Conservation (phyloP, 2,329 filamentous ascomycete species). For the Aschersonia sp. region DNA sequence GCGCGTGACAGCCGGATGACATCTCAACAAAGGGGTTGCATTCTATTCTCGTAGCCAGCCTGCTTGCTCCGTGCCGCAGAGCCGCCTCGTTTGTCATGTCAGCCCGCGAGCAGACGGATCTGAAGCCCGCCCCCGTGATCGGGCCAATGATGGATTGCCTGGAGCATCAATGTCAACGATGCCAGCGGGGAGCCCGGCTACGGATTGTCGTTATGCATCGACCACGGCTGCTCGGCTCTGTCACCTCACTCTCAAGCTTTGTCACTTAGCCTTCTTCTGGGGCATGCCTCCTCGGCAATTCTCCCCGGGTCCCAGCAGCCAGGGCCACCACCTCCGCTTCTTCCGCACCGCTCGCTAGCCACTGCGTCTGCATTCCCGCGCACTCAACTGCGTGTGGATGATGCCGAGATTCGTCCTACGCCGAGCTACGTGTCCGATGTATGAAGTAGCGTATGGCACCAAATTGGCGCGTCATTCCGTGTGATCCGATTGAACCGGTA, state of each 20-base stretch:
- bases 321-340: neutral
- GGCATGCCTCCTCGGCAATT: too few species aligned
- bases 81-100: too few species aligned
- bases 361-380: neutral
- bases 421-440: neutral
- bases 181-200: neutral
- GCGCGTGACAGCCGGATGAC: too few species aligned
- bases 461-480: neutral
- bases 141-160: neutral
- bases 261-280: too few species aligned
- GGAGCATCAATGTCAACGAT: neutral
- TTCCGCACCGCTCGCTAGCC: neutral
- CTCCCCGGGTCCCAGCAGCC: neutral
- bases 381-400: neutral
- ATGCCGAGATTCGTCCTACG: neutral
- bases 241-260: too few species aligned
- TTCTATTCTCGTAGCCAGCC: too few species aligned
- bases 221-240: too few species aligned
- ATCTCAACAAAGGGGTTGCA: too few species aligned
- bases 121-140: neutral
- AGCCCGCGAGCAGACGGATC: too few species aligned
- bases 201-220: neutral
- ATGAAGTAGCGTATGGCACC: neutral
- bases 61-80: too few species aligned
- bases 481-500: neutral